Conservation (phyloP, 371 early-diverging fungal genomes). For the Actinomortierella wolfii region DNA sequence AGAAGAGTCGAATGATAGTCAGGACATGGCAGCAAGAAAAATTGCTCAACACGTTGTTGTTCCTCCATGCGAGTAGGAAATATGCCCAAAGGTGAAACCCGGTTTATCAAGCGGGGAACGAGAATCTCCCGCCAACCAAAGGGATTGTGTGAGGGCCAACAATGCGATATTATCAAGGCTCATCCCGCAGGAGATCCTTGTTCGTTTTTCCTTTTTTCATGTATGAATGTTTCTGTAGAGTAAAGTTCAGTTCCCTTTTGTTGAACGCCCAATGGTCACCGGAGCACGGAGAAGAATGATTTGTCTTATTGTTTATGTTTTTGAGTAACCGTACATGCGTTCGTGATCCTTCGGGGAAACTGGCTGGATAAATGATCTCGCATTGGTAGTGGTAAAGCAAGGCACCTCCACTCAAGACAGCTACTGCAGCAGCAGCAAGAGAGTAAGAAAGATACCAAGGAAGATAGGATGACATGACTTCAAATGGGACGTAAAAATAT, state of each 20-base stretch:
- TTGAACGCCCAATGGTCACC: too few relatives aligned
- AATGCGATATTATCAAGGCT: background rate
- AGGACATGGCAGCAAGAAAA: background rate
- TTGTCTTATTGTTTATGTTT: background rate
- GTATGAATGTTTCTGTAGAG: too few relatives aligned
- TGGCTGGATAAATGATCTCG: slow-evolving; percentile 84
- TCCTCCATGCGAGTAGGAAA: too few relatives aligned
- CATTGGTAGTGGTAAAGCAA: slow-evolving; percentile 82
- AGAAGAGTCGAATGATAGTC: background rate
- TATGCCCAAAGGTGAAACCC: background rate
- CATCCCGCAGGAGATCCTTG: too few relatives aligned
- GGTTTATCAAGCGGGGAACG: background rate
- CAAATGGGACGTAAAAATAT: too few relatives aligned
- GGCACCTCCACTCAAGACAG: slow-evolving; percentile 52
- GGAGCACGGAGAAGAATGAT: background rate
- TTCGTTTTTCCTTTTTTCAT: too few relatives aligned
- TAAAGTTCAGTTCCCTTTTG: too few relatives aligned
- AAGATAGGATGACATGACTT: slow-evolving; percentile 27
- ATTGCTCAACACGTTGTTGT: slow-evolving; percentile 1
- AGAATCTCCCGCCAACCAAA: too few relatives aligned
- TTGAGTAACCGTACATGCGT: slow-evolving; percentile 51
- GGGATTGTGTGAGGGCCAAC: background rate
- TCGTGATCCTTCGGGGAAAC: slow-evolving; percentile 82
- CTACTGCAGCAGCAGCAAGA: slow-evolving; percentile 50
- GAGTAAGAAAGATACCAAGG: slow-evolving; percentile 52